phyloP scores from a whole-genome alignment of 2,329 filamentous ascomycete genomes.

The Colletotrichum cereale region DNA sequence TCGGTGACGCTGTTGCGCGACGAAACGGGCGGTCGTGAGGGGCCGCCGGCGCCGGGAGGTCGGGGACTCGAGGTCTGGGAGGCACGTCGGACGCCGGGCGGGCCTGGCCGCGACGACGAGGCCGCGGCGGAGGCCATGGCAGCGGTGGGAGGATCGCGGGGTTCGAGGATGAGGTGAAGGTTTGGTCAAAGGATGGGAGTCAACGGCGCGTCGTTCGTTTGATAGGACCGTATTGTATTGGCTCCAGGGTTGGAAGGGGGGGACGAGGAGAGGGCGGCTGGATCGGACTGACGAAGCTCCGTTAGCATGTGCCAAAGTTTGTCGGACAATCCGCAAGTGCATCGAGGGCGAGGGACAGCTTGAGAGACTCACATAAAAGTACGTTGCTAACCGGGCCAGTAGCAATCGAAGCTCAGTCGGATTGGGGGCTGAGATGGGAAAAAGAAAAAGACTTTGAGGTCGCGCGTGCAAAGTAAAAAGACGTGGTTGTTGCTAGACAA shows the following conservation, averaged over 20 bases:
- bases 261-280: slow-evolving; percentile 1
- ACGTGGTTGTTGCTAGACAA: neutral
- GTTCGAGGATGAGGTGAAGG: too few relatives aligned
- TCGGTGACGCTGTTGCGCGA: slow-evolving; percentile 56
- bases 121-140: slow-evolving; percentile 37
- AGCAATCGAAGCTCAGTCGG: neutral
- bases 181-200: neutral
- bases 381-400: neutral
- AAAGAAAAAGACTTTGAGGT: slow-evolving; percentile 2
- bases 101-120: slow-evolving; percentile 39
- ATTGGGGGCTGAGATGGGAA: neutral
- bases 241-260: neutral
- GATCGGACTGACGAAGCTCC: slow-evolving; percentile 29
- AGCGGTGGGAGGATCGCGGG: neutral
- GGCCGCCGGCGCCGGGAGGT: slow-evolving; percentile 24
- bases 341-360: slow-evolving; percentile 3
- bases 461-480: neutral
- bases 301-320: slow-evolving; percentile 36
- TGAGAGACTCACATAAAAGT: neutral
- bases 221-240: neutral
- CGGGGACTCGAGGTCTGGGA: slow-evolving; percentile 26
- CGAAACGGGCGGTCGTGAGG: slow-evolving; percentile 28
- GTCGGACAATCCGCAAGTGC: neutral
- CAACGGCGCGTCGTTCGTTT: neutral
- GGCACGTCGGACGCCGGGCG: slow-evolving; percentile 18